Percentiles rank a stretch among this genome's conserved stretches.
These are phyloP conservation scores for Cladophialophora yegresii DNA, from an alignment of 2,329 filamentous ascomycete genomes.

Conservation along the genomic window DNA sequence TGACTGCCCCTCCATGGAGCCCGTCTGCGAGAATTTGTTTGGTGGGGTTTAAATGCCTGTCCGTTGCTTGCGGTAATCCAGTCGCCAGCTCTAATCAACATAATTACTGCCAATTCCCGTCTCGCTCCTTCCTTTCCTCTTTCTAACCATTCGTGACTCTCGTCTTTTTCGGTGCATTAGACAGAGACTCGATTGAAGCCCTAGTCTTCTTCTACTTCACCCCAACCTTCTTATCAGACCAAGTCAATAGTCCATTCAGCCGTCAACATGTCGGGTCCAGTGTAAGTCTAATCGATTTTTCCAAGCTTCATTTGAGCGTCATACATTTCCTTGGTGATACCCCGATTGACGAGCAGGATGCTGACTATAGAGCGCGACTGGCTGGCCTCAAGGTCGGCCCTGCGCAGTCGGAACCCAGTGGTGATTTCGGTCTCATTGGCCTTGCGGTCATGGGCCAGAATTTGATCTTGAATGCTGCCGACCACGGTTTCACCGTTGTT, in stretches of 20 bases:
- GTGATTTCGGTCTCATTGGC: constrained; percentile 90
- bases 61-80: not conserved
- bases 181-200: constrained; percentile 31
- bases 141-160: constrained; percentile 33
- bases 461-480: constrained; percentile 85
- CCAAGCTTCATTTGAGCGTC: not conserved
- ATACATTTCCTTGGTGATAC: constrained; percentile 4
- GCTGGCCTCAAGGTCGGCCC: constrained; percentile 71
- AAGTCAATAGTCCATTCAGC: constrained; percentile 15
- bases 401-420: constrained; percentile 59
- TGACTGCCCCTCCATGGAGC: constrained; percentile 32
- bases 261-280: constrained; percentile 37
- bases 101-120: constrained; percentile 33
- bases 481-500: constrained; percentile 93
- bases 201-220: constrained; percentile 1
- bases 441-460: constrained; percentile 90
- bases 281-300: constrained; percentile 30
- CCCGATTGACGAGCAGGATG: constrained; percentile 42
- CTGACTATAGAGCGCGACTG: constrained; percentile 69
- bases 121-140: constrained; percentile 29
- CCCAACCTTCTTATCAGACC: constrained; percentile 2
- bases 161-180: constrained; percentile 39
- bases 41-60: constrained; percentile 20
- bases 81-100: constrained; percentile 18
- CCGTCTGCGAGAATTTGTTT: constrained; percentile 29